Percentiles rank a stretch among this genome's conserved stretches.
phyloP scores from a whole-genome alignment of 805 yeast genomes.

The Debaryomyces maramus region DNA sequence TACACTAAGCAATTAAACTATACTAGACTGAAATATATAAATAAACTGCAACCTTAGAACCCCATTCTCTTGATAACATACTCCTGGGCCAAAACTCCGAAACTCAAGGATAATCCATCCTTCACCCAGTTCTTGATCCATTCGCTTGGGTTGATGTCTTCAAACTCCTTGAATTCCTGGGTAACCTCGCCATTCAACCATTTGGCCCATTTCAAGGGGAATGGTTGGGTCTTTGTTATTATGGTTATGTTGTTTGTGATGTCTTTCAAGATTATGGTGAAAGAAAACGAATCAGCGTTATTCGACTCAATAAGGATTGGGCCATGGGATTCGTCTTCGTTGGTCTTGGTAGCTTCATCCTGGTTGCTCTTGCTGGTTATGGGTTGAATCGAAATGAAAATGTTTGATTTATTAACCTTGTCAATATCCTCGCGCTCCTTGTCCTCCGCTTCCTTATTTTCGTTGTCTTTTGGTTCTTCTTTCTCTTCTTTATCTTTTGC shows the following conservation, averaged over 20 bases:
- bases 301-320: constrained; percentile 45
- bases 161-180: constrained; percentile 20
- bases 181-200: constrained; percentile 68
- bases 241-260: constrained; percentile 73
- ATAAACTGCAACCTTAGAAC: too few species aligned
- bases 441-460: constrained; percentile 14
- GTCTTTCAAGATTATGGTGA: constrained; percentile 76
- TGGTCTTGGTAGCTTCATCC: constrained; percentile 11
- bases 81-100: constrained; percentile 87
- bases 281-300: constrained; percentile 62
- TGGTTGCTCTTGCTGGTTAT: constrained; percentile 43
- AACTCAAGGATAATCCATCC: constrained; percentile 67
- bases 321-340: constrained; percentile 19
- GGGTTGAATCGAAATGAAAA: constrained; percentile 73
- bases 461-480: constrained; percentile 16
- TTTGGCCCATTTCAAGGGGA: constrained; percentile 87
- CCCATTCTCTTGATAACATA: constrained; percentile 93
- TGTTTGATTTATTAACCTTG: constrained; percentile 49
- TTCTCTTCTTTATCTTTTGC: constrained; percentile 15
- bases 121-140: constrained; percentile 48
- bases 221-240: constrained; percentile 80
- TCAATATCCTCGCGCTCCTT: constrained; percentile 3
- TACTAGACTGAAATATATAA: too few species aligned
- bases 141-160: constrained; percentile 40
- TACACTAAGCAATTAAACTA: too few species aligned